Base-by-base conservation (phyloP, 441 rosid genomes). In the Omphalea diandra region DNA sequence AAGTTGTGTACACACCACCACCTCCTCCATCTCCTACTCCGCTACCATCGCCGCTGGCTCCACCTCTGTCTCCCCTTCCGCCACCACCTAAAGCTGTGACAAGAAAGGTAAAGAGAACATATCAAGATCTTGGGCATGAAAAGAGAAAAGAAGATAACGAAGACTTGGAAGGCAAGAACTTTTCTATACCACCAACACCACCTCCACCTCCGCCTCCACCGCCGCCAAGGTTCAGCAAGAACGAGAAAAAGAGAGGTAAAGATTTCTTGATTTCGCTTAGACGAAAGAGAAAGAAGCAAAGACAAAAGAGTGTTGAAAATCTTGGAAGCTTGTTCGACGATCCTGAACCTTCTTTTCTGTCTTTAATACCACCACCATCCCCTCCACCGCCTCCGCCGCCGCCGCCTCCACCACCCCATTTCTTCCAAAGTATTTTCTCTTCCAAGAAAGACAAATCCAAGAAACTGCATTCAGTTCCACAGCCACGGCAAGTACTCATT, bases 221-320 rank as follows among this genome's bases (percentile, higher is more conserved):
- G 0, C 80, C 81, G 0, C 79, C 88, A 2, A 79, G 79, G 18
- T 1, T 54, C 41, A 58, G 55, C 67, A 77, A 40, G 67, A 76
- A 40, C 50, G 77, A 81, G 82, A 90, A 80, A 69, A 89, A 80
- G 86, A 86, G 83, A 82, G 84, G 88, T 2, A 89, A 84, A 72
- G 97, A 87, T 10, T 82, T 91, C 71, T 80, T 87, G 46, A 77
- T 20, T 53, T 74, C 91, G 9, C 20, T 90, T 3, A 76, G 85
- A 68, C 80, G 85, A 67, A 87, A 43, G 83, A 89, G 71, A 78
- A 89, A 87, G 88, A 84, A 83, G 65, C 90, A 81, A 58, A 74
- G 96, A 55, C 93, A 88, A 81, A 87, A 83, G 77, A 94, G 98
- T 75, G 84, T 87, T 29, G 98, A 93, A 70, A 88, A 87, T 65